Evolutionary conservation across 1,284 basidiomycete species (phyloP), one percentile per base, ranked within the genome.

Genomic region (Rhizoctonia solani): DNA sequence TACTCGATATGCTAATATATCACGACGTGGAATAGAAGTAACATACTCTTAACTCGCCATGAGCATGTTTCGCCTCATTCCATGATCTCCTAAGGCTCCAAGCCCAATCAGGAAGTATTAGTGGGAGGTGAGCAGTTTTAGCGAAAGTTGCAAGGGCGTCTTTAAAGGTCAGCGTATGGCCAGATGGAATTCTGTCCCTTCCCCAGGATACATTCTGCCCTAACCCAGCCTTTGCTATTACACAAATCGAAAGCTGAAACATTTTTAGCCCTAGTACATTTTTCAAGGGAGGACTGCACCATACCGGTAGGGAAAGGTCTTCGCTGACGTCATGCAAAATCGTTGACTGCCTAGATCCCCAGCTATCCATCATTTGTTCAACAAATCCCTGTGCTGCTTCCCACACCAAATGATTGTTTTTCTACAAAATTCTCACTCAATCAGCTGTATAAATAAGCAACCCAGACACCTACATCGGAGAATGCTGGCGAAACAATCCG

Each of bases 191-290:
- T 13, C 32, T 56, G n/a, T 32, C 53, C 21, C 63, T 61, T 25
- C 39, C 50, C 68, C 68, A 69, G 3, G 11, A 44, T 23, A 69
- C 52, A 3, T 59, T 34, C 52, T 67, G 66, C 11, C 68, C 68
- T 29, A 69, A 69, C 47, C 68, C 68, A 16, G 68, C 68, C 23
- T 67, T 69, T 6, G 49, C 65, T 30, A 69, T 69, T 6, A 66
- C 68, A 23, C 66, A 58, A 0, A 69, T 27, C 0, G 44, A 44
- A 13, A 69, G 44, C 68, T 69, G 23, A 32, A 49, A 2, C 21
- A 61, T 16, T 47, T 1, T 16, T 52, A 34, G 47, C n/a, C 8
- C 3, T 16, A 39, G 37, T 8, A 39, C 16, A 16, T 39, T 8
- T 8, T 39, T 27, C 21, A 19, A 11, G 11, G n/a, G 37, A 8